Base-by-base conservation (phyloP, 164 flowering plant species). In the Nymphaea thermarum region DNA sequence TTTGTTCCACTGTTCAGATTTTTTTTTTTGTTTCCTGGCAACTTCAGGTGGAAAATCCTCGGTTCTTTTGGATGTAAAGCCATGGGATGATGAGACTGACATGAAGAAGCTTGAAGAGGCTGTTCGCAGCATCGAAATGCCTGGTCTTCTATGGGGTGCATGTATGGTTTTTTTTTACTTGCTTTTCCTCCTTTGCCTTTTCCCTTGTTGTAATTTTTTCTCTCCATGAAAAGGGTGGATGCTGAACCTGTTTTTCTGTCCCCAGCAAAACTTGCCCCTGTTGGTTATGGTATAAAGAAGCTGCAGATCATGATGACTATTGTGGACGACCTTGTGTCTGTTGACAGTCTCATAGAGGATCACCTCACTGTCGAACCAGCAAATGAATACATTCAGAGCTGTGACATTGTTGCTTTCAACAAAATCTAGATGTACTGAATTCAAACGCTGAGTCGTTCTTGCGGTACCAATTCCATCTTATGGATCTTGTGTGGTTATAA, bases 11-110 rank as follows among this genome's bases (percentile, higher is more conserved):
- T 55, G 60, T 16, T 10, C 16, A 8, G 12, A 62, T 17, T 62
- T 55, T 2, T 55, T 55, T 62, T 62, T 17, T 62, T 62, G 64
- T 10, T 51, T 44, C 36, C 36, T 25, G 36, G 43, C 66, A 8
- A 25, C 45, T 60, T 65, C 63, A 89, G 97, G 94, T 78, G 98
- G 98, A n/a, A 93, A 93, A 67, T 93, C 98, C 36, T 93, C 97
- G 12, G 86, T 93, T 73, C 93, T 93, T 43, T 5, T 93, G 87
- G 98, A 93, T 75, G 85, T 93, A 62, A 93, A 93, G 69, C 98
- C 98, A n/a, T 93, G 98, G 98, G 98, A 93, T 76, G 98, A 93
- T 77, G 98, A 93, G 80, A 93, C 98, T 0, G 98, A 93, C 87
- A 90, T 93, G 98, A 84, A 86, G 82, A 87, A 87, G 83, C 78